Base-by-base conservation (phyloP, 2,329 filamentous ascomycete genomes). In the Sarocladium brachiariae region DNA sequence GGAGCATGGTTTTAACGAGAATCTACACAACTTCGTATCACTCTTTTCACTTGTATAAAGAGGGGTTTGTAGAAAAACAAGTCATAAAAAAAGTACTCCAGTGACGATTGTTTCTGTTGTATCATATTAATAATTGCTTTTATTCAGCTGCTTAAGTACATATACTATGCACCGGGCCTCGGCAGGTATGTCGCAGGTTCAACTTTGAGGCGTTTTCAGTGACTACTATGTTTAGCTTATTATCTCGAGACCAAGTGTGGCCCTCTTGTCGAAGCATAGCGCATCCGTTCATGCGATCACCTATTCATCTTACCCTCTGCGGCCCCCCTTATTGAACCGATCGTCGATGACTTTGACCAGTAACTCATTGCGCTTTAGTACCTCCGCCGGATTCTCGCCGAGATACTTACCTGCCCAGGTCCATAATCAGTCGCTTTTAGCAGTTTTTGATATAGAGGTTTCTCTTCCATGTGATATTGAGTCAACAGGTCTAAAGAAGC, bases 251-350 rank as follows among this genome's bases (percentile, higher is more conserved):
- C 23, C 37, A 41, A 41, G 37, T 41, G 16, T 24, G 37, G 37
- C 19, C 19, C 37, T n/a, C n/a, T n/a, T n/a, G n/a, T n/a, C n/a
- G n/a, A n/a, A n/a, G n/a, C n/a, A n/a, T n/a, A n/a, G n/a, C n/a
- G n/a, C n/a, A n/a, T n/a, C n/a, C n/a, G n/a, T n/a, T n/a, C n/a
- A n/a, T n/a, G n/a, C n/a, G n/a, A n/a, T n/a, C n/a, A n/a, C n/a
- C n/a, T n/a, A 18, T 41, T 23, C 37, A 41, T 41, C n/a, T 41
- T 41, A 23, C 37, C 37, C 37, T 41, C 37, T 41, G 37, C 23
- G 37, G 37, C 37, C 13, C 37, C 6, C 21, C 19, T 41, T 8
- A 21, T 23, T 41, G 37, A 41, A 41, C 23, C 19, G 19, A 41
- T 23, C 21, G 37, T 41, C 23, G 37, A 41, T 41, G 16, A 41